These are phyloP conservation scores for Podospora bellae-mahoneyi DNA, from an alignment of 495 filamentous ascomycete genomes.

Conservation along the genomic window DNA sequence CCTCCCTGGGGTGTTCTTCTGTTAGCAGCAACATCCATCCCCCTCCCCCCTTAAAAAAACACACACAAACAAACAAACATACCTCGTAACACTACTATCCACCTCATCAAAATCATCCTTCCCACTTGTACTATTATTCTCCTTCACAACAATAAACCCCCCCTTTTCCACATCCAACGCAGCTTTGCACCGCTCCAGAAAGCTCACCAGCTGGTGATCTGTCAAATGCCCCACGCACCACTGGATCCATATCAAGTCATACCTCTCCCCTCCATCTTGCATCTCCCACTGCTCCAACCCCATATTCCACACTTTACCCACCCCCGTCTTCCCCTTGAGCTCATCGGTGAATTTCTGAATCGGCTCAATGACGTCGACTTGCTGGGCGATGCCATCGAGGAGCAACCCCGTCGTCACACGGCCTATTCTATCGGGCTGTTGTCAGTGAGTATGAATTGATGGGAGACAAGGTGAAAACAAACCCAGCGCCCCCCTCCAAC, in stretches of 20 bases:
- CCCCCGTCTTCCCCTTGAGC: constrained; percentile 40
- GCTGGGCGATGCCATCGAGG: constrained; percentile 21
- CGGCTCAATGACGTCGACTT: constrained; percentile 53
- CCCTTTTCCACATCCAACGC: constrained; percentile 45
- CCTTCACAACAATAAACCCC: constrained; percentile 73
- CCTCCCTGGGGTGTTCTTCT: constrained; percentile 45
- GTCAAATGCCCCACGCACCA: constrained; percentile 92
- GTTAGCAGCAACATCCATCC: not conserved
- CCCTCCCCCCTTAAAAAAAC: too few species aligned
- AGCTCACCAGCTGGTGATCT: constrained; percentile 69
- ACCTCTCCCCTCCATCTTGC: constrained; percentile 44
- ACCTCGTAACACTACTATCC: constrained; percentile 77
- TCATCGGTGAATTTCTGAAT: constrained; percentile 55
- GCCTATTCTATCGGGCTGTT: constrained; percentile 43
- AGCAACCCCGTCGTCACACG: constrained; percentile 48
- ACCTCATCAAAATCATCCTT: constrained; percentile 70
- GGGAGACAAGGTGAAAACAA: constrained; percentile 17
- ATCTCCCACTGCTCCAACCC: constrained; percentile 69
- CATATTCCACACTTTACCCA: constrained; percentile 64
- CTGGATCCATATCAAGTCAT: constrained; percentile 69
- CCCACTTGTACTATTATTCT: constrained; percentile 68
- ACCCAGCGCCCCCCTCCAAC: constrained; percentile 57
- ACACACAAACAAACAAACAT: constrained; percentile 12
- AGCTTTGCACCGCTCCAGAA: constrained; percentile 58
- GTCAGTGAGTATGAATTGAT: not conserved